Evolutionary conservation across 139 green algal genomes (phyloP), one percentile per base, ranked within the genome.

Genomic region (Trebouxia sp.): DNA sequence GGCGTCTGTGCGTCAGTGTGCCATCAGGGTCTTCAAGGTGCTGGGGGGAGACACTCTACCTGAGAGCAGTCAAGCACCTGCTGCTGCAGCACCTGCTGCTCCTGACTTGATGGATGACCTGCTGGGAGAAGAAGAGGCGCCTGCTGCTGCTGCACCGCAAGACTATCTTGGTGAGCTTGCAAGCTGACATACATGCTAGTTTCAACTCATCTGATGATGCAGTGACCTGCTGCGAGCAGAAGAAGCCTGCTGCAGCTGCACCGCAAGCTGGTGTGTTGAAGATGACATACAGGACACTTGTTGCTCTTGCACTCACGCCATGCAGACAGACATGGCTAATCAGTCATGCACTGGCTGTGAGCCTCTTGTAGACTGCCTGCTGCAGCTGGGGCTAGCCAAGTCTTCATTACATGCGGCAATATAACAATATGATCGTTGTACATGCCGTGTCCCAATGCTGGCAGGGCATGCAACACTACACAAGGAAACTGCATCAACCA

Each of bases 1-100:
- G 58, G 75, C 79, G 1, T 82, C 79, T 0, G 89, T 95, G 53
- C 83, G 82, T 5, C 80, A 89, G 76, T 80, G 82, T 5, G 89
- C 91, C 11, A 32, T 51, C 6, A 43, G 56, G 15, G 82, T 92
- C 55, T 76, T 91, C 39, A 51, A 58, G 24, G 51, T 85, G 66
- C 41, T 92, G 8, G 88, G 88, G 0, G 77, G 41, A 5, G 76
- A 82, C 43, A 53, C 56, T 22, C 75, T 65, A 30, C 62, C 38
- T 55, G 35, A 38, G n/a, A 4, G 51, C 39, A 69, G 14, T 42
- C 42, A 39, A 35, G 58, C 38, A 6, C 26, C 65, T 41, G 80
- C 80, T 6, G n/a, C 67, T 26, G 37, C 48, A 55, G 42, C 30
- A 20, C 37, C n/a, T 38, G 47, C 65, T 30, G 53, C 8, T 10